phyloP scores from a whole-genome alignment of 129 eudicot species.

The Escallonia herrerae region DNA sequence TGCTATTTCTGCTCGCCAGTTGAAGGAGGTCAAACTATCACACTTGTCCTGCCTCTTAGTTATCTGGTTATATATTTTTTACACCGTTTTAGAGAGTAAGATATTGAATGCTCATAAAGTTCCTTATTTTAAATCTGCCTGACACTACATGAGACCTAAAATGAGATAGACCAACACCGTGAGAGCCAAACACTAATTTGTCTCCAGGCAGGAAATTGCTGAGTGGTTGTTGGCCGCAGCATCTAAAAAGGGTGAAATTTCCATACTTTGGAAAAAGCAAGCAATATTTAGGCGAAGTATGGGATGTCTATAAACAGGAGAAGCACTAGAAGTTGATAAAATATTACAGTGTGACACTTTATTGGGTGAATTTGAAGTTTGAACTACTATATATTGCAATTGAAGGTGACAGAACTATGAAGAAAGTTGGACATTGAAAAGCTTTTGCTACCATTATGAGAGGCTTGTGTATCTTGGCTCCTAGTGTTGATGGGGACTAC shows the following conservation, averaged over 20 bases:
- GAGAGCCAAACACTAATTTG: too few species aligned
- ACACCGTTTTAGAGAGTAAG: too few species aligned
- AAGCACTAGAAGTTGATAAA: background rate
- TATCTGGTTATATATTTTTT: too few species aligned
- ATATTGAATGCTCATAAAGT: too few species aligned
- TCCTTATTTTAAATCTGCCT: too few species aligned
- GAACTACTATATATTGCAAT: background rate
- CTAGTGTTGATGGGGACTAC: conserved; percentile 21
- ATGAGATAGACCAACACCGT: too few species aligned
- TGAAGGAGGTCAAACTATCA: too few species aligned
- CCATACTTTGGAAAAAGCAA: background rate
- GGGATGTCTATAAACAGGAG: background rate
- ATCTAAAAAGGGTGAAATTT: background rate
- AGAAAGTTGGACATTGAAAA: conserved; percentile 3
- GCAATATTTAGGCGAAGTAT: conserved; percentile 4
- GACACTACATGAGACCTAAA: too few species aligned
- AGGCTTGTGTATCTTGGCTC: conserved; percentile 15
- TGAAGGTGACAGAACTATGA: conserved; percentile 15
- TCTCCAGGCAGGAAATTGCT: background rate
- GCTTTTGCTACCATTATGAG: conserved; percentile 6
- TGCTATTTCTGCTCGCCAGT: too few species aligned
- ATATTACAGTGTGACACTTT: conserved; percentile 1
- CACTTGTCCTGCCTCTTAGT: too few species aligned
- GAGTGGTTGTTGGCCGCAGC: background rate
- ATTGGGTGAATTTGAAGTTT: background rate